These are phyloP conservation scores for Fusarium nisikadoi DNA, from an alignment of 2,329 filamentous ascomycete species.

Conservation along the genomic window DNA sequence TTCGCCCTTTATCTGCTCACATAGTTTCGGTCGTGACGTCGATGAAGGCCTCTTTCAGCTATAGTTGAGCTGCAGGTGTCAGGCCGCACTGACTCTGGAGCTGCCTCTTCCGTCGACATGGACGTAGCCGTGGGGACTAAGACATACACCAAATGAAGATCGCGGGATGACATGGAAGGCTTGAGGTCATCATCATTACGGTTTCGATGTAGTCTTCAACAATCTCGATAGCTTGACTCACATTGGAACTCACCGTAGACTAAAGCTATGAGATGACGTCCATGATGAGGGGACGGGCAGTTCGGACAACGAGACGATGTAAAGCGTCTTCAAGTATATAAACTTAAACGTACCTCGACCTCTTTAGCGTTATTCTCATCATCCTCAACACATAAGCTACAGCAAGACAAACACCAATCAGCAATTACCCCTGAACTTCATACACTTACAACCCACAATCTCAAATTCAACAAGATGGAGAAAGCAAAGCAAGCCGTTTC, in stretches of 20 bases:
- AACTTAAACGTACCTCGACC: constrained; percentile 3
- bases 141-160: constrained; percentile 23
- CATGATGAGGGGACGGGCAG: constrained; percentile 18
- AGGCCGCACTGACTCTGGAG: not conserved
- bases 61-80: not conserved
- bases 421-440: not conserved
- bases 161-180: constrained; percentile 38
- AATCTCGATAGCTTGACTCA: not conserved
- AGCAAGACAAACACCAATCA: not conserved
- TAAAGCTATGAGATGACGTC: constrained; percentile 27
- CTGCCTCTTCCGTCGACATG: constrained; percentile 6
- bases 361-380: not conserved
- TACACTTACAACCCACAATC: not conserved
- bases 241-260: constrained; percentile 5
- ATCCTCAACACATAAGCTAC: not conserved
- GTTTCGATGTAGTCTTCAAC: not conserved
- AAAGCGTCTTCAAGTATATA: constrained; percentile 25
- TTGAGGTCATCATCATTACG: constrained; percentile 18
- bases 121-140: constrained; percentile 6
- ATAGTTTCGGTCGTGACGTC: constrained; percentile 14
- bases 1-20: not conserved
- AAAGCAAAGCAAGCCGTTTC: constrained; percentile 71
- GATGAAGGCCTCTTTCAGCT: constrained; percentile 22
- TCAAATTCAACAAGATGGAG: constrained; percentile 60
- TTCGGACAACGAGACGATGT: not conserved